phyloP scores from a whole-genome alignment of 179 eudicot genomes.

The Corrigiola litoralis region DNA sequence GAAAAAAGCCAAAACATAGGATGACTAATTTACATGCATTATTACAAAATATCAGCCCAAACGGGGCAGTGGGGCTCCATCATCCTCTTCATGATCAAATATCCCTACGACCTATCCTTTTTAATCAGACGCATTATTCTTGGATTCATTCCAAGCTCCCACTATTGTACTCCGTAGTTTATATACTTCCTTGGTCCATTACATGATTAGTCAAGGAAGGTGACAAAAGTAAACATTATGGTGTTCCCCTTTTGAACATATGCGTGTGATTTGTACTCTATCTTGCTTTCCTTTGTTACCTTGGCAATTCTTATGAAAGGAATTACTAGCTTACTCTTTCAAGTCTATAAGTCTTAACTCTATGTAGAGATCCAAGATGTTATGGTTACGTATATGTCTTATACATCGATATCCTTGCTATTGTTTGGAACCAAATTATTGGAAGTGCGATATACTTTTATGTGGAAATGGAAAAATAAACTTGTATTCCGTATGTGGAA shows the following conservation, averaged over 20 bases:
- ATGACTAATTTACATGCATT: conserved; percentile 7
- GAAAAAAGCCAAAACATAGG: not conserved
- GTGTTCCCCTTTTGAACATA: conserved; percentile 1
- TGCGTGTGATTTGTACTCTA: not conserved
- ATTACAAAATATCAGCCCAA: not conserved
- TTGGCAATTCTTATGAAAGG: no score
- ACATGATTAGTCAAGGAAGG: not conserved
- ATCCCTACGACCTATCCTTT: not conserved
- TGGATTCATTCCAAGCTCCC: conserved; percentile 2
- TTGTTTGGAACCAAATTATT: no score
- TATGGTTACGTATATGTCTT: no score
- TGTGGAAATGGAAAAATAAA: no score
- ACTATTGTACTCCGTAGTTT: conserved; percentile 7
- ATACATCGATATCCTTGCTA: no score
- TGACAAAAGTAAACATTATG: not conserved
- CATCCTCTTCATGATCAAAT: not conserved
- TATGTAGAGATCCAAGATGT: no score
- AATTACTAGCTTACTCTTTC: no score
- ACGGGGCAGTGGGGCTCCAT: not conserved
- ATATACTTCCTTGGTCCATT: not conserved
- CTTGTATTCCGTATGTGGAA: no score
- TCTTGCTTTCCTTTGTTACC: not conserved
- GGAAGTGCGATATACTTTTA: no score
- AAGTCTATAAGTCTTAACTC: no score
- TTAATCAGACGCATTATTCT: not conserved